Evolutionary conservation across 768 basidiomycete genomes (phyloP).

Genomic region (Rhodocollybia butyracea): DNA sequence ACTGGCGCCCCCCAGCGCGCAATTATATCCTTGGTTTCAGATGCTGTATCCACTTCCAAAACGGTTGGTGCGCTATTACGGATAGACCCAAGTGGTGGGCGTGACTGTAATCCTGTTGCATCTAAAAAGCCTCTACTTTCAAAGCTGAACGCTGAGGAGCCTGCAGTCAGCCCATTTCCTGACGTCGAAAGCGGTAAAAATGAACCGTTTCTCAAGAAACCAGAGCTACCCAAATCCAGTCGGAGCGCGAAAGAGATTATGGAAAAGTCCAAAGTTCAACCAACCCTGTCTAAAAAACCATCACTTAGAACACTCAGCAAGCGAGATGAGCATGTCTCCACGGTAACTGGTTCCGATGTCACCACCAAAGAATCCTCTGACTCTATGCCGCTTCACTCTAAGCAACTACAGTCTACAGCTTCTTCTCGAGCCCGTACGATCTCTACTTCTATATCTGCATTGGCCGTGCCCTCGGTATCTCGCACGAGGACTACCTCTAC

Average conservation of each 20-base stretch:
- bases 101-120: too few species aligned
- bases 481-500: conserved; percentile 1
- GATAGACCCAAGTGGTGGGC: conserved; percentile 1
- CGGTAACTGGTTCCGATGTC: not conserved
- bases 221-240: not conserved
- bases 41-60: not conserved
- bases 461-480: not conserved
- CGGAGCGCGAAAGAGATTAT: not conserved
- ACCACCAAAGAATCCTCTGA: not conserved
- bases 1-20: not conserved
- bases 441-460: not conserved
- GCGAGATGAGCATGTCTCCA: not conserved
- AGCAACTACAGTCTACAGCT: not conserved
- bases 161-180: not conserved
- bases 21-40: not conserved
- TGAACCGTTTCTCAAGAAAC: not conserved
- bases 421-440: conserved; percentile 3
- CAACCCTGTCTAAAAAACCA: not conserved
- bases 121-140: not conserved
- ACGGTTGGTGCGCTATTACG: not conserved
- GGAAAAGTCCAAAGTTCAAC: not conserved
- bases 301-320: not conserved
- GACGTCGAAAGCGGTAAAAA: not conserved
- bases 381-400: too few species aligned
- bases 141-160: not conserved